These are phyloP conservation scores for Symbiodinium natans DNA, from an alignment of 73 alveolate species.

Conservation along the genomic window DNA sequence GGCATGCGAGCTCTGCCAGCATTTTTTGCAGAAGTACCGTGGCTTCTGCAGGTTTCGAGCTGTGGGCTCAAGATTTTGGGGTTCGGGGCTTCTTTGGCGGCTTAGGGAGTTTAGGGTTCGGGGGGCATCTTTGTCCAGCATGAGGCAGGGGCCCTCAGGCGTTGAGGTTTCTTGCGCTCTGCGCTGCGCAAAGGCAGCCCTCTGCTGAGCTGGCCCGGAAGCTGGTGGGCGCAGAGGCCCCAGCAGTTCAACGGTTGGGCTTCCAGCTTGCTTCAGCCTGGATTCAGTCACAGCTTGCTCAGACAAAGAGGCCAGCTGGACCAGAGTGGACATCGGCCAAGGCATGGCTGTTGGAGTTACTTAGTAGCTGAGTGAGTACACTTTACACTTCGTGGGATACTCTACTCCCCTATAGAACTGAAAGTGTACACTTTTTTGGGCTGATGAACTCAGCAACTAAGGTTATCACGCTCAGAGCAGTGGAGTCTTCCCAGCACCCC, in stretches of 20 bases:
- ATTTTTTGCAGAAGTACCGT: background rate
- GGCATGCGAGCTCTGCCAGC: background rate
- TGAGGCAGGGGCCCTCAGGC: too few relatives aligned
- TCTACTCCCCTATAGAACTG: too few relatives aligned
- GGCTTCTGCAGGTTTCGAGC: background rate
- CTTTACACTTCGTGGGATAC: too few relatives aligned
- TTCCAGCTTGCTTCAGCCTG: background rate
- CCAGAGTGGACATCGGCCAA: constrained; percentile 25
- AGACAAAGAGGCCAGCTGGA: background rate
- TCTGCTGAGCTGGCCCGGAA: background rate
- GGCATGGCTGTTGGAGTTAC: constrained; percentile 17
- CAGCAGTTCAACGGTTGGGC: constrained; percentile 44
- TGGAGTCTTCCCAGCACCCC: background rate
- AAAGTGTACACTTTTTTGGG: too few relatives aligned
- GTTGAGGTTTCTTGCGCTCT: too few relatives aligned
- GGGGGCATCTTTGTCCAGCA: too few relatives aligned
- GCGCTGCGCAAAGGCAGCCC: background rate
- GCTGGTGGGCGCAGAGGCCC: background rate
- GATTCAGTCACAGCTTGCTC: constrained; percentile 4
- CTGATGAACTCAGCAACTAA: too few relatives aligned
- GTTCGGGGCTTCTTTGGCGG: too few relatives aligned
- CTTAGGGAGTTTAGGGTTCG: too few relatives aligned
- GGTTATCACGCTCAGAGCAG: background rate
- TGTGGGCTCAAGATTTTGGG: too few relatives aligned
- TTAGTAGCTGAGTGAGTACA: too few relatives aligned